Evolutionary conservation across 2,329 filamentous ascomycete genomes (phyloP).

Genomic region (Chaetomium globosum): DNA sequence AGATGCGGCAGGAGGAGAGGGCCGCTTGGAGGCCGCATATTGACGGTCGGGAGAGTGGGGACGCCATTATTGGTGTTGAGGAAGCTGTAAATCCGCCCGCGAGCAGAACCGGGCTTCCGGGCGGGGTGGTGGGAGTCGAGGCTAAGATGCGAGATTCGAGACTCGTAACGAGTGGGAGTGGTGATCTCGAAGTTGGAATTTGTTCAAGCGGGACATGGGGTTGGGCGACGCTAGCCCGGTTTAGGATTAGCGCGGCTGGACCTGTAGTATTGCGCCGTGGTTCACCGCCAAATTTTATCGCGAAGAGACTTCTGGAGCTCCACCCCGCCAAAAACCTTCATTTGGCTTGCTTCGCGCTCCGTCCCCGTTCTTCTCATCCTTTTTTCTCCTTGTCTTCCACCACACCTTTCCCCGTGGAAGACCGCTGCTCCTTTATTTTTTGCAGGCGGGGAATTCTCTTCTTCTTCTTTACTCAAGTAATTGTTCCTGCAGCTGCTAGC

Average conservation of each 20-base stretch:
- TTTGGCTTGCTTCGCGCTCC: conserved; percentile 25
- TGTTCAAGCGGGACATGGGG: conserved; percentile 29
- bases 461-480: conserved; percentile 19
- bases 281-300: conserved; percentile 35
- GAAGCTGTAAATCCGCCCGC: conserved; percentile 11
- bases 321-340: conserved; percentile 37
- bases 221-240: conserved; percentile 23
- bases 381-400: conserved; percentile 32
- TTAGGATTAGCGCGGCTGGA: conserved; percentile 19
- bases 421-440: conserved; percentile 27
- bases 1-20: conserved; percentile 30
- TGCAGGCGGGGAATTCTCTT: conserved; percentile 30
- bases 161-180: not conserved
- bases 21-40: conserved; percentile 34
- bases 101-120: conserved; percentile 21
- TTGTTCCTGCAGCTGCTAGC: conserved; percentile 16
- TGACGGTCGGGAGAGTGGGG: conserved; percentile 35
- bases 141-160: conserved; percentile 18
- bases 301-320: conserved; percentile 27
- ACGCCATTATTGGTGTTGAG: conserved; percentile 35
- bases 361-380: conserved; percentile 21
- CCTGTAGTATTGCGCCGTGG: conserved; percentile 26
- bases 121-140: conserved; percentile 18
- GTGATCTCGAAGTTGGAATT: conserved; percentile 28
- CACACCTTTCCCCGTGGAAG: conserved; percentile 29